Evolutionary conservation across 805 yeast species (phyloP), one percentile per base, ranked within the genome.

Genomic region (Teunomyces pallodes): DNA sequence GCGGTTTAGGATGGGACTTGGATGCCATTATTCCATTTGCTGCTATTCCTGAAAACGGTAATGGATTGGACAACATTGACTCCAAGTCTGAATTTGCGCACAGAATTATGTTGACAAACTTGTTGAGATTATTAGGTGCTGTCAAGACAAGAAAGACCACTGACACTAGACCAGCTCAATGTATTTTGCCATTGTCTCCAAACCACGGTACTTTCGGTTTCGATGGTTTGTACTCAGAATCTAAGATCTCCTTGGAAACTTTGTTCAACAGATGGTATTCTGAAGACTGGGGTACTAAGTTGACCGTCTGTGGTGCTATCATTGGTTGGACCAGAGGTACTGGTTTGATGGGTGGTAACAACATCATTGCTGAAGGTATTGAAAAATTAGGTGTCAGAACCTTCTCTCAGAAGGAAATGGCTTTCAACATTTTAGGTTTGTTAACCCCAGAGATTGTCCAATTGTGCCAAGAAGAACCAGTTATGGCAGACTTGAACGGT

Each of bases 311-410:
- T 72, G 99, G 99, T 79, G 97, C 99, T 41, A 81, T 94, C 57
- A 94, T 94, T 70, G 99, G 99, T 68, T 94, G 99, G 99, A 94
- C 99, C 55, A 89, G 99, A 81, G 99, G 99, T 72, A 94, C 99
- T 51, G 99, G 99, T 65, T 84, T 94, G 66, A 94, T 94, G 99
- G 80, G 90, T 64, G 97, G 86, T 60, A 94, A 94, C 81, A 94
- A 94, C 77, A 86, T 90, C 67, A 89, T 94, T 69, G 97, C 99
- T 52, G 97, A 91, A 75, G 97, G 97, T 58, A 88, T 94, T 64
- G 99, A 94, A 76, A 82, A 83, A 66, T 76, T 87, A 52, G 98
- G 99, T 62, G 97, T 94, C 43, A 87, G 98, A 75, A 94, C 99
- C 39, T 94, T 92, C 83, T 88, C 97, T 46, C 99, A 94, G 76